phyloP scores from a whole-genome alignment of 2,329 filamentous ascomycete genomes.

The Aspergillus novoparasiticus region DNA sequence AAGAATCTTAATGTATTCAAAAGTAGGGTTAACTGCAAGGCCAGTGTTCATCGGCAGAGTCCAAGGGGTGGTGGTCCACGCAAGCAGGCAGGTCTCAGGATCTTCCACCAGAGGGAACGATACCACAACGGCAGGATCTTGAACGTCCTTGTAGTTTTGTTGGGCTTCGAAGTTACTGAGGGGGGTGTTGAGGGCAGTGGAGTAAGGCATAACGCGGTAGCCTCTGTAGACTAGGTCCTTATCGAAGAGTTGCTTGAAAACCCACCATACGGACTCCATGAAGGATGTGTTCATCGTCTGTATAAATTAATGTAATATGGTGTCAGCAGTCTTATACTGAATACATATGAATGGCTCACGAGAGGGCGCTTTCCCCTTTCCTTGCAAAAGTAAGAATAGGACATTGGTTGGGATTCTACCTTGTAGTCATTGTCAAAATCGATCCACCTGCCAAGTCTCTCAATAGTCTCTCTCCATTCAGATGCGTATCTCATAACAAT shows the following conservation, averaged over 20 bases:
- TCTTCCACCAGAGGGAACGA: constrained; percentile 82
- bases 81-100: constrained; percentile 72
- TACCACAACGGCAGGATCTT: constrained; percentile 86
- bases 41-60: constrained; percentile 80
- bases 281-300: constrained; percentile 91
- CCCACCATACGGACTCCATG: constrained; percentile 98
- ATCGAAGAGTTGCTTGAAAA: constrained; percentile 89
- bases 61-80: constrained; percentile 91
- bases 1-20: constrained; percentile 83
- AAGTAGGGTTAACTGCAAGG: constrained; percentile 76
- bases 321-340: background rate
- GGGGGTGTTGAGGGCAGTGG: constrained; percentile 83
- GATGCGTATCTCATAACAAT: constrained; percentile 90
- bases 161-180: constrained; percentile 92
- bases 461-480: constrained; percentile 87
- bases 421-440: constrained; percentile 99
- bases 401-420: constrained; percentile 44
- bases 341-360: background rate
- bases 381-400: background rate
- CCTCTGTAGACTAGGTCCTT: constrained; percentile 89
- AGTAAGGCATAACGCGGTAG: constrained; percentile 93
- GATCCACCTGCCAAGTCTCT: constrained; percentile 90
- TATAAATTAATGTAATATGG: background rate
- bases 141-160: constrained; percentile 92
- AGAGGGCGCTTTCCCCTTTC: background rate